These are phyloP conservation scores for Zygoascus hellenicus DNA, from an alignment of 1,139 yeast species.

Conservation along the genomic window DNA sequence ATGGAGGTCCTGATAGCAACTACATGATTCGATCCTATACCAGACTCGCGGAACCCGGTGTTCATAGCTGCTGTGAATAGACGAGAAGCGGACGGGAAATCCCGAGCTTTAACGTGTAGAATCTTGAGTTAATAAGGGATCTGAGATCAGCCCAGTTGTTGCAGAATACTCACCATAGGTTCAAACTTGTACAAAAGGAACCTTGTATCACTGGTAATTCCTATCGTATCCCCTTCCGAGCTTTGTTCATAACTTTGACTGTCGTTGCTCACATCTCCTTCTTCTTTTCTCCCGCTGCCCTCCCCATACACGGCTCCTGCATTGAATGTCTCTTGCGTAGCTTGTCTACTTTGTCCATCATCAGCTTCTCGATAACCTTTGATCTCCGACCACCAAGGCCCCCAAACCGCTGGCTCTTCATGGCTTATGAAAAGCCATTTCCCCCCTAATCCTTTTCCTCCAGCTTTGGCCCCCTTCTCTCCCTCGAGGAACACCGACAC, in stretches of 20 bases:
- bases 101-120: slow-evolving; percentile 73
- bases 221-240: background rate
- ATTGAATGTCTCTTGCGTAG: slow-evolving; percentile 4
- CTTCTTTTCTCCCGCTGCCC: background rate
- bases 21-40: slow-evolving; percentile 72
- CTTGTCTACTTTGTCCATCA: slow-evolving; percentile 1
- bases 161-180: slow-evolving; percentile 42
- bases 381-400: slow-evolving; percentile 43
- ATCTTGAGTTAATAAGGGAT: slow-evolving; percentile 33
- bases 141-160: background rate
- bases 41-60: slow-evolving; percentile 83
- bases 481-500: slow-evolving; percentile 80
- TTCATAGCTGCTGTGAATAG: slow-evolving; percentile 69
- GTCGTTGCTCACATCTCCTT: background rate
- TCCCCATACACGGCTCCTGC: too few relatives aligned
- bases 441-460: slow-evolving; percentile 85
- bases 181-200: slow-evolving; percentile 71
- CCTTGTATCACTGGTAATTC: slow-evolving; percentile 34
- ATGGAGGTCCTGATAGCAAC: slow-evolving; percentile 74
- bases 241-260: background rate
- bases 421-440: slow-evolving; percentile 82
- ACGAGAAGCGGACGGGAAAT: slow-evolving; percentile 50
- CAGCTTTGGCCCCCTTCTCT: slow-evolving; percentile 41
- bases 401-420: slow-evolving; percentile 43
- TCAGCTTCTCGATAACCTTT: slow-evolving; percentile 6